A percentile compares a stretch with the other conserved stretches of the same genome.
Evolutionary conservation across 140 eudicot genomes (phyloP).

Genomic region (Flaveria floridana): DNA sequence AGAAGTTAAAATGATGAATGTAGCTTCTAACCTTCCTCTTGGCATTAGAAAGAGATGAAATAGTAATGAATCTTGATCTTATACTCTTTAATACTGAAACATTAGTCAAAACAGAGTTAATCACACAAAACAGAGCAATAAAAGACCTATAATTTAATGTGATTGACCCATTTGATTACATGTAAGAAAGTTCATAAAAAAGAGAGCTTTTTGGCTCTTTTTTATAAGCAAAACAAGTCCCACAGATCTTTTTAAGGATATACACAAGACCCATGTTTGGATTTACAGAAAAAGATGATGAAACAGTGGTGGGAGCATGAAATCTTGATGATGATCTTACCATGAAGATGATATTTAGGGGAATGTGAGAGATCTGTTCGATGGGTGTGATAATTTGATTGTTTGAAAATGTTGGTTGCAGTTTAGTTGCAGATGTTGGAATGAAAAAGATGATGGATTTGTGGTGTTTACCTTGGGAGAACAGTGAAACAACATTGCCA

Average conservation of each 20-base stretch:
- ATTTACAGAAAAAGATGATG: neutral
- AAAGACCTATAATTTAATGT: neutral
- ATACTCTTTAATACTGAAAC: constrained; percentile 31
- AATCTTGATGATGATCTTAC: constrained; percentile 5
- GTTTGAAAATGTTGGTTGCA: constrained; percentile 20
- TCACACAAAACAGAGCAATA: constrained; percentile 22
- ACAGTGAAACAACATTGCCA: constrained; percentile 23
- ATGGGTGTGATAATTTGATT: constrained; percentile 25
- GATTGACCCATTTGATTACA: neutral
- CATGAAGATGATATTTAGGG: neutral
- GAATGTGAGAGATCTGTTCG: constrained; percentile 6
- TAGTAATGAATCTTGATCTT: constrained; percentile 26
- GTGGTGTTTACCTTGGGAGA: constrained; percentile 33
- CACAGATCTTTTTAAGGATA: constrained; percentile 18
- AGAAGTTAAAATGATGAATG: constrained; percentile 9
- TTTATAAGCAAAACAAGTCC: constrained; percentile 35
- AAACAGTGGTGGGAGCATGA: neutral
- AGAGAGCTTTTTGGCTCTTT: constrained; percentile 1
- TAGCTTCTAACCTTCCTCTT: constrained; percentile 38
- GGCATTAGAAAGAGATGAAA: constrained; percentile 30
- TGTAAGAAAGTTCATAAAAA: neutral
- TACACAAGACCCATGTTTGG: constrained; percentile 29
- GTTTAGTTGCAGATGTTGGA: neutral
- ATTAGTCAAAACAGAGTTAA: constrained; percentile 21
- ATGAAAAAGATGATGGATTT: constrained; percentile 17